Percentiles rank a stretch among this genome's conserved stretches.
These are phyloP conservation scores for Cladophialophora chaetospira DNA, from an alignment of 2,329 filamentous ascomycete species.

Conservation along the genomic window DNA sequence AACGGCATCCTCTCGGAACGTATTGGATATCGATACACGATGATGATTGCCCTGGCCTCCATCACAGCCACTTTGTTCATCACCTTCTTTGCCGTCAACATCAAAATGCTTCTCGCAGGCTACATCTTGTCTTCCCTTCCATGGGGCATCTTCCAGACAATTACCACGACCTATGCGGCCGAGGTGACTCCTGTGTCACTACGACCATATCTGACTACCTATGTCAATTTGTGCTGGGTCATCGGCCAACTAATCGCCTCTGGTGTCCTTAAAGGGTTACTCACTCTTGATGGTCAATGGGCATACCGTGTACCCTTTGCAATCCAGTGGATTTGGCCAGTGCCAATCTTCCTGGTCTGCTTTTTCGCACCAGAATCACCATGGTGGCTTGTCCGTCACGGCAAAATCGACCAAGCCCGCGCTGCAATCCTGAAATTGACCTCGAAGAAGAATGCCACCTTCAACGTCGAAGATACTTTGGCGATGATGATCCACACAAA, in stretches of 20 bases:
- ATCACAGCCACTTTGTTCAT: constrained; percentile 41
- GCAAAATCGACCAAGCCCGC: constrained; percentile 51
- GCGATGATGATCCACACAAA: constrained; percentile 36
- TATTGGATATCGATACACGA: constrained; percentile 45
- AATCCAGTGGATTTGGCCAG: constrained; percentile 37
- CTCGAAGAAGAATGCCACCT: constrained; percentile 34
- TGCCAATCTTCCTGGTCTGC: constrained; percentile 30
- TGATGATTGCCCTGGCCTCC: constrained; percentile 35
- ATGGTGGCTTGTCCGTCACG: constrained; percentile 56
- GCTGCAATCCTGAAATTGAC: constrained; percentile 49
- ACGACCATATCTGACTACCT: constrained; percentile 39
- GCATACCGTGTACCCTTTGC: constrained; percentile 44
- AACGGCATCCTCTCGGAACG: constrained; percentile 42
- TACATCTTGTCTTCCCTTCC: constrained; percentile 45
- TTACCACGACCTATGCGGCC: constrained; percentile 42
- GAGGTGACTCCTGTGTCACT: constrained; percentile 42
- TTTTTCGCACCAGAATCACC: constrained; percentile 50
- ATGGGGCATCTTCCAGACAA: constrained; percentile 40
- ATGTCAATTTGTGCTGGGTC: constrained; percentile 46
- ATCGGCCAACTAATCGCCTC: constrained; percentile 44
- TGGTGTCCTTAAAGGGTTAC: constrained; percentile 40
- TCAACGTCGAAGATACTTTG: constrained; percentile 37
- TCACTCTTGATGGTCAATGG: constrained; percentile 38
- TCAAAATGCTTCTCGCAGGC: constrained; percentile 40
- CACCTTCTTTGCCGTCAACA: constrained; percentile 44